Evolutionary conservation across 352 stramenopile species (phyloP).

Genomic region (Pythium dissotocum): DNA sequence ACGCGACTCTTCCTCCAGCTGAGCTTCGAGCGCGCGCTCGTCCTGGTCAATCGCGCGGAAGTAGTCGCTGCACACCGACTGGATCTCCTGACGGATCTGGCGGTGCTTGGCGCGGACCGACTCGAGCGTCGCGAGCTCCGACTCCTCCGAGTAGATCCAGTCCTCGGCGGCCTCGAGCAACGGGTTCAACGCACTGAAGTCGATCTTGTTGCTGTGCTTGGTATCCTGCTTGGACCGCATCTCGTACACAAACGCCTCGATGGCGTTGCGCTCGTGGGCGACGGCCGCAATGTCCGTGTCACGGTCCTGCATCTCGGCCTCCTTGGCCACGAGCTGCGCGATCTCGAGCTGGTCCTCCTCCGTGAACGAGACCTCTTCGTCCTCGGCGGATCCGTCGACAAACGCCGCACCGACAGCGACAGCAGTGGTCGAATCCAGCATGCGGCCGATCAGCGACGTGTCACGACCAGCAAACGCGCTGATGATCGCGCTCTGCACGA

Average conservation of each 20-base stretch:
- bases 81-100: slow-evolving; percentile 60
- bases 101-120: slow-evolving; percentile 48
- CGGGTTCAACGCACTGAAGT: slow-evolving; percentile 52
- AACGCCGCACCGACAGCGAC: slow-evolving; percentile 81
- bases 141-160: slow-evolving; percentile 92
- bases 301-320: slow-evolving; percentile 69
- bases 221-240: slow-evolving; percentile 79
- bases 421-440: slow-evolving; percentile 87
- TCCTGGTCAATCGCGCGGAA: slow-evolving; percentile 70
- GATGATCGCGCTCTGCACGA: slow-evolving; percentile 77
- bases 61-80: slow-evolving; percentile 53
- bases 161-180: slow-evolving; percentile 86
- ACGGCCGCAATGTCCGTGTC: slow-evolving; percentile 73
- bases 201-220: slow-evolving; percentile 77
- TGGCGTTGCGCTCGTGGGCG: slow-evolving; percentile 85
- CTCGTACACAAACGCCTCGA: slow-evolving; percentile 91
- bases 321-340: slow-evolving; percentile 44
- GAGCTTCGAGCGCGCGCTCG: slow-evolving; percentile 62
- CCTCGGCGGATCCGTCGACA: slow-evolving; percentile 23
- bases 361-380: slow-evolving; percentile 22
- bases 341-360: slow-evolving; percentile 34
- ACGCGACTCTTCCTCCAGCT: slow-evolving; percentile 75
- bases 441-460: slow-evolving; percentile 67
- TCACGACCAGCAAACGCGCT: slow-evolving; percentile 50
- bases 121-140: slow-evolving; percentile 68